These are phyloP conservation scores for Leccinellum albellum DNA, from an alignment of 768 basidiomycete genomes.

Conservation along the genomic window DNA sequence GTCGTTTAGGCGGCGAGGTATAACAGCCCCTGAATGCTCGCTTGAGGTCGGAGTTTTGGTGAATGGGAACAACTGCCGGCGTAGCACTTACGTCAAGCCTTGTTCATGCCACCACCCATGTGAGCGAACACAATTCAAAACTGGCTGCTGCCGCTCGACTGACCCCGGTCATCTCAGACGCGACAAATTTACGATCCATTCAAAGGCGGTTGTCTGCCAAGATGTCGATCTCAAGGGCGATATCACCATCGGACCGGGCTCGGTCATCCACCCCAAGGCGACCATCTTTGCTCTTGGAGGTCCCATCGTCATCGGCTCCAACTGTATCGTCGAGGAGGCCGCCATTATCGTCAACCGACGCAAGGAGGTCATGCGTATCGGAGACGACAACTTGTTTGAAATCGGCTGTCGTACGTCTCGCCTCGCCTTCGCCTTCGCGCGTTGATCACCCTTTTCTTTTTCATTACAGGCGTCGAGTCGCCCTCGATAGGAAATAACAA, in stretches of 20 bases:
- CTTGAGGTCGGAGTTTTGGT: not conserved
- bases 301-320: conserved; percentile 83
- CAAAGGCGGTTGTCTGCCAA: conserved; percentile 86
- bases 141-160: not conserved
- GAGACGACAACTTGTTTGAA: conserved; percentile 91
- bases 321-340: conserved; percentile 90
- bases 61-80: not conserved
- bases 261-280: conserved; percentile 90
- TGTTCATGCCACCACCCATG: conserved; percentile 25
- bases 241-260: conserved; percentile 89
- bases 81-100: not conserved
- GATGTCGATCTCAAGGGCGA: conserved; percentile 94
- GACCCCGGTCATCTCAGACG: conserved; percentile 45
- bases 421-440: not conserved
- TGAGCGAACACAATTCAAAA: conserved; percentile 12
- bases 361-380: conserved; percentile 89
- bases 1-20: not conserved
- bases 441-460: not conserved
- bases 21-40: not conserved
- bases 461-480: conserved; percentile 72
- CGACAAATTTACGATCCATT: conserved; percentile 87
- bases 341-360: conserved; percentile 88
- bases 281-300: conserved; percentile 90
- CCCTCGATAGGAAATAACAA: conserved; percentile 83
- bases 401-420: conserved; percentile 79